Percentiles rank a stretch among this genome's conserved stretches.
Conservation (phyloP, 1,284 basidiomycete species). For the Leccinum fuscescens region DNA sequence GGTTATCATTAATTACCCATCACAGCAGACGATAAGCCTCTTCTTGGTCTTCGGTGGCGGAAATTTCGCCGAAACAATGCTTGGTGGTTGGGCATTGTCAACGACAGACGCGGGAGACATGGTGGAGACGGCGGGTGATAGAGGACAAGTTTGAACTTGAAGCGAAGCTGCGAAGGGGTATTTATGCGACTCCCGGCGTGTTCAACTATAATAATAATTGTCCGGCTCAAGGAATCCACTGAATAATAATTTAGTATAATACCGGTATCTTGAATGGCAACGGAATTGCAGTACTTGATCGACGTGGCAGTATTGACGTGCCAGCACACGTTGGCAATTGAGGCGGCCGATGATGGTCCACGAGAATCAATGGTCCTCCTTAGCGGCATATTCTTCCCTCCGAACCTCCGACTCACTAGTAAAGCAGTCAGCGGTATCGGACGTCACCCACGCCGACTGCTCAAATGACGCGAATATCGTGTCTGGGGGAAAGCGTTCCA, state of each 20-base stretch:
- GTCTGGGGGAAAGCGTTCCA: background rate
- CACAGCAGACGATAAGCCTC: conserved; percentile 66
- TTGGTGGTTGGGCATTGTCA: background rate
- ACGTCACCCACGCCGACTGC: background rate
- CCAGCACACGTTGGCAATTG: background rate
- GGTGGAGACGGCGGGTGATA: background rate
- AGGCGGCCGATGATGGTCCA: background rate
- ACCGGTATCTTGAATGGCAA: background rate
- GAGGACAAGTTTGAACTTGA: background rate
- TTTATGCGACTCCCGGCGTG: conserved; percentile 17
- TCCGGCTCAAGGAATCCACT: background rate
- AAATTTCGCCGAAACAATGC: background rate
- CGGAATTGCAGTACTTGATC: background rate
- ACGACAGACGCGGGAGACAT: conserved; percentile 17
- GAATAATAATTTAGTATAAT: background rate
- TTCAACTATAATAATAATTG: background rate
- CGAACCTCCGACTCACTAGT: background rate
- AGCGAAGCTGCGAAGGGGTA: conserved; percentile 3
- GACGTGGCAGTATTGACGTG: background rate
- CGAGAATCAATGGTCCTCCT: background rate
- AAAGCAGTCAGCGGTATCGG: background rate
- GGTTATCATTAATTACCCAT: conserved; percentile 48
- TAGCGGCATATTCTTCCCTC: background rate
- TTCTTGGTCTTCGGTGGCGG: conserved; percentile 27
- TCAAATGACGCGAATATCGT: background rate